phyloP scores from a whole-genome alignment of 257 asterid species.

The Linderniella brevidens region DNA sequence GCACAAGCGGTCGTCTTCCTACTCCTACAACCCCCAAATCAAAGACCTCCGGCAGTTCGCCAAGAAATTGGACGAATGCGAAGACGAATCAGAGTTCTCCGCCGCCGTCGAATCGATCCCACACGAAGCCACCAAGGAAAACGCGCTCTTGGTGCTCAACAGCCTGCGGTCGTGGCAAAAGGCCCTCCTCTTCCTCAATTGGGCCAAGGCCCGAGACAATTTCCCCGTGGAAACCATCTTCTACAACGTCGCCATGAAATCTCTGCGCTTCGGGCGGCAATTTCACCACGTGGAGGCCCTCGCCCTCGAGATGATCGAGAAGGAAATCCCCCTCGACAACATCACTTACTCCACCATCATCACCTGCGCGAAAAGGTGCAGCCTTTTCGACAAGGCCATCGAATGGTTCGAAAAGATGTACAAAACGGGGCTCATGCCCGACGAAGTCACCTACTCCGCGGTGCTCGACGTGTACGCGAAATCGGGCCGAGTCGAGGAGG shows the following conservation, averaged over 20 bases:
- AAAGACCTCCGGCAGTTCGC: slow-evolving; percentile 52
- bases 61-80: slow-evolving; percentile 46
- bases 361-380: slow-evolving; percentile 74
- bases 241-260: slow-evolving; percentile 82
- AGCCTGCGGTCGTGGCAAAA: slow-evolving; percentile 54
- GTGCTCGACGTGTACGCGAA: slow-evolving; percentile 80
- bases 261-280: slow-evolving; percentile 70
- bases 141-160: slow-evolving; percentile 61
- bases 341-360: slow-evolving; percentile 90
- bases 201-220: slow-evolving; percentile 43
- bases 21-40: slow-evolving; percentile 48
- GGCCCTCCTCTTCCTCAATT: slow-evolving; percentile 50
- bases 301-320: slow-evolving; percentile 69
- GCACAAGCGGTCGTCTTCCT: slow-evolving; percentile 43
- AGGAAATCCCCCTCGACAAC: slow-evolving; percentile 56
- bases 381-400: slow-evolving; percentile 73
- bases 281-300: slow-evolving; percentile 61
- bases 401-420: slow-evolving; percentile 99
- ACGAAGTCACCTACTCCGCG: slow-evolving; percentile 92
- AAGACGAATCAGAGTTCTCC: slow-evolving; percentile 35
- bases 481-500: slow-evolving; percentile 75
- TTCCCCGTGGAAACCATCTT: slow-evolving; percentile 79
- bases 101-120: slow-evolving; percentile 48
- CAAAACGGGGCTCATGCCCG: slow-evolving; percentile 86
- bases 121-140: slow-evolving; percentile 41